phyloP scores from a whole-genome alignment of 306 rosid genomes.

The Prunus kanzakura region DNA sequence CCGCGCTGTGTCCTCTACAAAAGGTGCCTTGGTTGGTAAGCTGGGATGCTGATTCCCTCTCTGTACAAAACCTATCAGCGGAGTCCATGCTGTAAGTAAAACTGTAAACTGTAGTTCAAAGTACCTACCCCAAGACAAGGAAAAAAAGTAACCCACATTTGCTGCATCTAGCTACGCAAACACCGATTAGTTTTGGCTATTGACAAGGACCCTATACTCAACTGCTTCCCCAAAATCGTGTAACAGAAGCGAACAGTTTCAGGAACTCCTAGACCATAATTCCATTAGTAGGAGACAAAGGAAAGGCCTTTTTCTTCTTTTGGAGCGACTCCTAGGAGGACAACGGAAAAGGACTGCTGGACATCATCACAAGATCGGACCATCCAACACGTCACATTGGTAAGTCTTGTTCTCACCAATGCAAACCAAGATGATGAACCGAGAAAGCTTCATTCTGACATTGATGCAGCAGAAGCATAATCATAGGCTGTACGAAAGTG shows the following conservation, averaged over 20 bases:
- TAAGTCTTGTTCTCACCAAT: conserved; percentile 15
- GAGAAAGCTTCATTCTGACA: conserved; percentile 37
- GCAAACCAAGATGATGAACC: conserved; percentile 19
- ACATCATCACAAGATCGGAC: conserved; percentile 26
- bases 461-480: conserved; percentile 37
- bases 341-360: conserved; percentile 20
- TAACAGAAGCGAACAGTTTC: conserved; percentile 21
- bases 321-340: conserved; percentile 10
- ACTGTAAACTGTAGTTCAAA: conserved; percentile 1
- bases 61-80: conserved; percentile 24
- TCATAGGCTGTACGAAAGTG: conserved; percentile 55
- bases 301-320: conserved; percentile 2
- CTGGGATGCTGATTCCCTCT: conserved; percentile 23
- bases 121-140: not conserved
- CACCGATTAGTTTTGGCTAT: conserved; percentile 16
- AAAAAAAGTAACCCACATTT: not conserved
- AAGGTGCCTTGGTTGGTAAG: not conserved
- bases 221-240: conserved; percentile 2
- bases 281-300: conserved; percentile 17
- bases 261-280: conserved; percentile 20
- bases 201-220: conserved; percentile 24
- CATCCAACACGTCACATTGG: conserved; percentile 12
- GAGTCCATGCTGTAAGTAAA: not conserved
- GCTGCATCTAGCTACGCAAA: conserved; percentile 4
- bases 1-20: conserved; percentile 4